Percentiles rank a stretch among this genome's conserved stretches.
phyloP scores from a whole-genome alignment of 371 early-diverging fungal species.

The Nematocida homosporus region DNA sequence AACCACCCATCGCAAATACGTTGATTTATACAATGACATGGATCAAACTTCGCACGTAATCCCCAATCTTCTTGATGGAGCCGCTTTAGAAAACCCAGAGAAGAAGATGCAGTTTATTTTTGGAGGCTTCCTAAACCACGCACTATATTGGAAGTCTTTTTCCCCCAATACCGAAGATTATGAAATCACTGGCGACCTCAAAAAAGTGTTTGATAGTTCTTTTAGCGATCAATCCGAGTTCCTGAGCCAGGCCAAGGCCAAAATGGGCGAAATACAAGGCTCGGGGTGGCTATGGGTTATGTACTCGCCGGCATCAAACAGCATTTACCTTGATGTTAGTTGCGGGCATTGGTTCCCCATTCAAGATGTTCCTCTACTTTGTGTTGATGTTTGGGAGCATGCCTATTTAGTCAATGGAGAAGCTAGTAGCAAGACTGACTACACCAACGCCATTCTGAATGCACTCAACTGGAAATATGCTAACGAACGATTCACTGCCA shows the following conservation, averaged over 20 bases:
- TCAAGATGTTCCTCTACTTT: constrained; percentile 33
- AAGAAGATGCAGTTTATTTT: constrained; percentile 41
- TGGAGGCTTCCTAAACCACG: constrained; percentile 44
- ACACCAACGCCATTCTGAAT: not conserved
- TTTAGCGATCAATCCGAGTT: constrained; percentile 6
- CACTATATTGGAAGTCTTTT: constrained; percentile 47
- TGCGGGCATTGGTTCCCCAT: constrained; percentile 44
- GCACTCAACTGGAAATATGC: constrained; percentile 44
- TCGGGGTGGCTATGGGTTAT: constrained; percentile 51
- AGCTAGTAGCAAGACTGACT: constrained; percentile 26
- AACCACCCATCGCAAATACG: constrained; percentile 48
- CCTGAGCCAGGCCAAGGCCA: no score
- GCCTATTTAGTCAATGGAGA: constrained; percentile 40
- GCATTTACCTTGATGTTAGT: constrained; percentile 13
- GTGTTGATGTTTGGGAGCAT: constrained; percentile 52
- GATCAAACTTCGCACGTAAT: not conserved
- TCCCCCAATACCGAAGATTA: not conserved
- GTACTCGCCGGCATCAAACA: not conserved
- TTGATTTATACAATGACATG: constrained; percentile 43
- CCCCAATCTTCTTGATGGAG: not conserved
- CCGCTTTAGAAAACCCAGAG: constrained; percentile 5
- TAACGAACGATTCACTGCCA: constrained; percentile 8
- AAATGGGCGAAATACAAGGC: constrained; percentile 17
- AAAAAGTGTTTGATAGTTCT: not conserved
- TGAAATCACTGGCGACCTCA: not conserved